Evolutionary conservation across 2,329 filamentous ascomycete genomes (phyloP), one percentile per base, ranked within the genome.

Genomic region (Aspergillus terreus): DNA sequence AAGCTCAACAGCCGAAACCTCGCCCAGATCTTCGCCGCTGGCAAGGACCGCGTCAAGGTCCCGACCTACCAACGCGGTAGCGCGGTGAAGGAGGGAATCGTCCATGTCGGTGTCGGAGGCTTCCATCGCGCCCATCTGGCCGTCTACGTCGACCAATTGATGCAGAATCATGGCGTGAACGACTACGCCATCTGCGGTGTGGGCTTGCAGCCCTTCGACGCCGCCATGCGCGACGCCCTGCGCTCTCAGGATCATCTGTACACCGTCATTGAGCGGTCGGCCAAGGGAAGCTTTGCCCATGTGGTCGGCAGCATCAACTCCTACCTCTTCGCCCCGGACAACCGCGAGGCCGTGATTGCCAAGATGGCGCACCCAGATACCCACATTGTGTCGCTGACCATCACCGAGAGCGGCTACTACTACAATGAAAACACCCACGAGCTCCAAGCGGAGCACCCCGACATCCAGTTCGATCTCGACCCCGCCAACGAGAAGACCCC

Each of bases 381-480:
- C 11, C 76, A 73, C 61, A 81, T 81, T 54, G 78, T 81, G 30
- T 81, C 78, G 14, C 63, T 81, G 63, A 81, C 78, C 61, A 81
- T 81, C 63, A 81, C 78, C 41, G 78, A 81, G 69, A 78, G 75
- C 60, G 78, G 78, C 55, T 81, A 81, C 74, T 81, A 78, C 70
- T 80, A 80, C 71, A 79, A 81, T 62, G 78, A 81, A 63, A 79
- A 81, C 71, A 77, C 78, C n/a, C 78, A 81, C 69, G 66, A 80
- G 68, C 70, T 81, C 52, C 65, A 74, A 55, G 63, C 64, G 33
- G 71, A 80, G 41, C 70, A 80, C 62, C 67, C 76, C 7, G 77
- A 80, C 58, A 80, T 81, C 47, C 70, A 74, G 59, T 70, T 68
- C 59, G 78, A 81, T 58, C 67, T 80, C 21, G 54, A 69, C 50